These are phyloP conservation scores for Suillus tomentosus DNA, from an alignment of 768 basidiomycete species.

Conservation along the genomic window DNA sequence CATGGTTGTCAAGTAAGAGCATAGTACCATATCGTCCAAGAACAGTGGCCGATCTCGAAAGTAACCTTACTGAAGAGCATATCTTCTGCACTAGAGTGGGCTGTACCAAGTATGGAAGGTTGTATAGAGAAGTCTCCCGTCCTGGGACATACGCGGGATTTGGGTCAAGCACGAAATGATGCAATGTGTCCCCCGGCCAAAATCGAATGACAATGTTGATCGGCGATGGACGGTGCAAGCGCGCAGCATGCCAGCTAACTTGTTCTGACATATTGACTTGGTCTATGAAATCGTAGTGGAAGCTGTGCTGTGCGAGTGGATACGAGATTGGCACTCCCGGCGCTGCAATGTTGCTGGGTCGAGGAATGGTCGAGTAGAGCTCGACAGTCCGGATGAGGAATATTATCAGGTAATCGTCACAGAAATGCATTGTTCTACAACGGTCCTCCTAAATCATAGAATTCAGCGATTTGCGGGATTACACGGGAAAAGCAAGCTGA, in stretches of 20 bases:
- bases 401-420: constrained; percentile 43
- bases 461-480: neutral
- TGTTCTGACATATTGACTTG: constrained; percentile 44
- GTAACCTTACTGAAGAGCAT: constrained; percentile 42
- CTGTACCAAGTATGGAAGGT: constrained; percentile 49
- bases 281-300: constrained; percentile 52
- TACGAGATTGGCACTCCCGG: constrained; percentile 32
- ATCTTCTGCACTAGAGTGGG: constrained; percentile 41
- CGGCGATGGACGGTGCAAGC: constrained; percentile 24
- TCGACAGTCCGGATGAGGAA: constrained; percentile 45
- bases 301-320: constrained; percentile 49
- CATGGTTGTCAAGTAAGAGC: constrained; percentile 67
- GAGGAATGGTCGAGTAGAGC: constrained; percentile 40
- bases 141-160: constrained; percentile 39
- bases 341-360: constrained; percentile 19
- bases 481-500: constrained; percentile 16
- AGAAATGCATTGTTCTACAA: constrained; percentile 42
- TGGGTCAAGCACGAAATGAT: constrained; percentile 55
- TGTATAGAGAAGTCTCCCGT: constrained; percentile 28
- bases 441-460: constrained; percentile 35
- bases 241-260: constrained; percentile 23
- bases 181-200: constrained; percentile 72
- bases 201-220: constrained; percentile 62
- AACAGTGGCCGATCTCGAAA: constrained; percentile 25
- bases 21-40: constrained; percentile 63